Evolutionary conservation across 1,284 basidiomycete genomes (phyloP), one percentile per base, ranked within the genome.

Genomic region (Marasmius tenuissimus): DNA sequence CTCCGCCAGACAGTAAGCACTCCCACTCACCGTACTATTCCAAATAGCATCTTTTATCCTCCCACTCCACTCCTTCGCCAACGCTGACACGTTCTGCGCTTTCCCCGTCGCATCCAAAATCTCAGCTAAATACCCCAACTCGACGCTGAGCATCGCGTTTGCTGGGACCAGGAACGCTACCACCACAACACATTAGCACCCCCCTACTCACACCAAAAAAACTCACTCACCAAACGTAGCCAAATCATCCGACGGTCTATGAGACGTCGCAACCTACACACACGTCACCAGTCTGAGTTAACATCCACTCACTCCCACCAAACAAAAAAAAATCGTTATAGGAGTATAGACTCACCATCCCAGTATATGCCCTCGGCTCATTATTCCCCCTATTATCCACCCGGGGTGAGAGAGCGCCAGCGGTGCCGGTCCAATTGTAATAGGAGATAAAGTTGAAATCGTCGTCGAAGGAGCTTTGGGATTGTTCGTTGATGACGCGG

Each of bases 111-210:
- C 71, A 61, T 89, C 85, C 10, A 92, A 75, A 35, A 92, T 78
- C 35, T 79, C 75, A 0, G 85, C 88, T 33, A 92, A 71, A 66
- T 91, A 76, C 4, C 69, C 74, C 47, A 91, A 74, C 69, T 92
- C 89, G 16, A 92, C 88, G 63, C 86, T 88, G 56, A 92, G 77
- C 90, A 91, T 92, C 6, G 90, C 90, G 73, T 92, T 92, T 9
- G 89, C 90, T 6, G 90, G 86, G 0, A 85, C 89, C 61, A 91
- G 76, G 72, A 89, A 91, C 3, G 90, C 88, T 91, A 56, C 11
- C 4, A 38, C 33, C 54, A 38, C 22, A 16, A 63, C 22, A 56
- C 48, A 58, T 49, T 56, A 40, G 27, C 39, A 61, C n/a, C n/a
- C n/a, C n/a, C n/a, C n/a, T n/a, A n/a, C n/a, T n/a, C n/a, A n/a